Conservation (phyloP, 768 basidiomycete species). For the Pleurotus platypus region DNA sequence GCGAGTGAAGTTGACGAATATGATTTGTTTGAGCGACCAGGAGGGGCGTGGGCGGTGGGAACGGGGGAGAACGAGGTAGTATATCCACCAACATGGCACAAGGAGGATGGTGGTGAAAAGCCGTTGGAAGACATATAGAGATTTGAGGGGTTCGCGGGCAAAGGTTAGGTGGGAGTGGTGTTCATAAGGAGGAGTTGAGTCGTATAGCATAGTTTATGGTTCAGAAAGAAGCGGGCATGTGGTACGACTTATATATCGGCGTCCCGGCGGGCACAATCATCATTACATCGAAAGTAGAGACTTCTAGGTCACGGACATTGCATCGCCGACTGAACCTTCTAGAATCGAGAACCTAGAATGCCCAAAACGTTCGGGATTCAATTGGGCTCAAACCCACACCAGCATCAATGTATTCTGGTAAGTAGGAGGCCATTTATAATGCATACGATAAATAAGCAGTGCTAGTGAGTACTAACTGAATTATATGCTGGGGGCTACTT, state of each 20-base stretch:
- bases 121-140: slow-evolving; percentile 43
- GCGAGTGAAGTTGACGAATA: slow-evolving; percentile 49
- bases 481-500: background rate
- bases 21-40: slow-evolving; percentile 46
- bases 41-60: slow-evolving; percentile 42
- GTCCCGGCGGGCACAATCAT: too few relatives aligned
- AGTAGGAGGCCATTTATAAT: background rate
- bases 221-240: too few relatives aligned
- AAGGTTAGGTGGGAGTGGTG: slow-evolving; percentile 41
- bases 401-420: background rate
- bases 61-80: slow-evolving; percentile 41
- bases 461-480: background rate
- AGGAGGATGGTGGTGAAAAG: slow-evolving; percentile 45
- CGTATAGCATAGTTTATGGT: slow-evolving; percentile 5
- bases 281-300: too few relatives aligned
- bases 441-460: background rate
- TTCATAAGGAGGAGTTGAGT: slow-evolving; percentile 27
- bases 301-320: too few relatives aligned
- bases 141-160: slow-evolving; percentile 41
- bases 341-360: too few relatives aligned
- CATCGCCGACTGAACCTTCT: too few relatives aligned
- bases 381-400: too few relatives aligned
- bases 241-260: too few relatives aligned
- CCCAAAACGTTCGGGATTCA: too few relatives aligned
- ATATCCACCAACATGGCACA: slow-evolving; percentile 40